Evolutionary conservation across 2,329 filamentous ascomycete species (phyloP).

Genomic region (Diaporthe nobilis): DNA sequence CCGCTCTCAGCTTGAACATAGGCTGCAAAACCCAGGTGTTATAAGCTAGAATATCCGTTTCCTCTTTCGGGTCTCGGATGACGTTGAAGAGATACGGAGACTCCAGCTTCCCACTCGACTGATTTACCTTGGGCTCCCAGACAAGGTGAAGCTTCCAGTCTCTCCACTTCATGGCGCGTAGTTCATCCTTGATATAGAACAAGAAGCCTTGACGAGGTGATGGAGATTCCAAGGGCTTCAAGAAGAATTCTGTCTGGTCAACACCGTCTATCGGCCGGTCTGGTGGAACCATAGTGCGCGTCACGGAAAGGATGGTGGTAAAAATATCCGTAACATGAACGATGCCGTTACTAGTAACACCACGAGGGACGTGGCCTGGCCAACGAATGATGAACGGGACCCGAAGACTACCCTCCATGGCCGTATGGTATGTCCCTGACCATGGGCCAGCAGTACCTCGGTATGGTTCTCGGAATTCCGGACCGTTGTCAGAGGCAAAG

Average conservation of each 20-base stretch:
- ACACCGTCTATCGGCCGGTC: conserved; percentile 52
- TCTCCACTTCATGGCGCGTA: conserved; percentile 52
- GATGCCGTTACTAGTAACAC: conserved; percentile 49
- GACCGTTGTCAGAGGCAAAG: conserved; percentile 54
- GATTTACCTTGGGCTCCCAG: conserved; percentile 54
- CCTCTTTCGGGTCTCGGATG: conserved; percentile 52
- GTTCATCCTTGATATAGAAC: conserved; percentile 54
- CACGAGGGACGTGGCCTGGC: conserved; percentile 49
- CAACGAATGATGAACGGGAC: conserved; percentile 54
- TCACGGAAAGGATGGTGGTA: conserved; percentile 49
- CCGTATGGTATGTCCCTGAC: conserved; percentile 54
- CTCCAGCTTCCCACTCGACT: conserved; percentile 50
- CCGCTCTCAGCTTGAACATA: conserved; percentile 46
- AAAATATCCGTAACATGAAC: conserved; percentile 54
- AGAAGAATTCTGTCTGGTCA: conserved; percentile 49
- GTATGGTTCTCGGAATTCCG: conserved; percentile 52
- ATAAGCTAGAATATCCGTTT: conserved; percentile 49
- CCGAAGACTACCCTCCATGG: conserved; percentile 54
- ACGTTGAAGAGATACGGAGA: conserved; percentile 52
- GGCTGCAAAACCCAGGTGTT: conserved; percentile 54
- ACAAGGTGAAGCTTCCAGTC: conserved; percentile 54
- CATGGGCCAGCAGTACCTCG: conserved; percentile 52
- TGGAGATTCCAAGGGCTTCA: conserved; percentile 42
- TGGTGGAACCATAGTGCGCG: conserved; percentile 41
- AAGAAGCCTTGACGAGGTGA: conserved; percentile 48